Evolutionary conservation across 116 monocot genomes (phyloP), one percentile per base, ranked within the genome.

Genomic region (Trichopus zeylanicus): DNA sequence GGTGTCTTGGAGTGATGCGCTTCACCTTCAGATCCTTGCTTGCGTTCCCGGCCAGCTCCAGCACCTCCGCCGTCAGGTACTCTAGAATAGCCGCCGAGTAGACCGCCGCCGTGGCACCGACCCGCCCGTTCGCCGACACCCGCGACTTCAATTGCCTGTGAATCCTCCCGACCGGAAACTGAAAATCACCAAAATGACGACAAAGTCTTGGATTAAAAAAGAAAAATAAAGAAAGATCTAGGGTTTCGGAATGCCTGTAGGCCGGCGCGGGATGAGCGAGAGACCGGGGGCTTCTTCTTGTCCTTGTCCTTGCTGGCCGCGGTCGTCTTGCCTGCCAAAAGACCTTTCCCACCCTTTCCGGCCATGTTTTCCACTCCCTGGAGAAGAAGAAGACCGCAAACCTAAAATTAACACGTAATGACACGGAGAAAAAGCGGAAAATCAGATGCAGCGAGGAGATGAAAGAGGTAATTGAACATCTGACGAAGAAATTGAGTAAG

Each of bases 301-400:
- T 85, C 90, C 81, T 88, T 88, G 59, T 83, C 76, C 46, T 73
- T 76, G 73, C 53, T 72, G 46, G 81, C 78, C 2, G 78, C 70
- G 19, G 90, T 90, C 46, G 83, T 85, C 63, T 90, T 90, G 4
- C 65, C 76, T 2, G 90, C 90, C 29, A 90, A 18, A n/a, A 90
- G 82, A 2, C 85, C 90, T 38, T 90, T 90, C 12, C 90, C 90
- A 33, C 90, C 90, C 38, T 90, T 90, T 4, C 90, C 90, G 20
- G 90, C 85, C 90, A 90, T 90, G 25, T 65, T 26, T 26, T 42
- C 60, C 25, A 23, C 31, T 38, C 37, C 49, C 49, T 24, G 8
- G 9, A 22, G 8, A 49, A 49, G 22, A 22, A 8, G 2, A 16
- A 24, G 3, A n/a, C 3, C 19, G 8, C 16, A 20, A 20, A 49